phyloP scores from a whole-genome alignment of 1,284 basidiomycete species.

The Irpex sp. region DNA sequence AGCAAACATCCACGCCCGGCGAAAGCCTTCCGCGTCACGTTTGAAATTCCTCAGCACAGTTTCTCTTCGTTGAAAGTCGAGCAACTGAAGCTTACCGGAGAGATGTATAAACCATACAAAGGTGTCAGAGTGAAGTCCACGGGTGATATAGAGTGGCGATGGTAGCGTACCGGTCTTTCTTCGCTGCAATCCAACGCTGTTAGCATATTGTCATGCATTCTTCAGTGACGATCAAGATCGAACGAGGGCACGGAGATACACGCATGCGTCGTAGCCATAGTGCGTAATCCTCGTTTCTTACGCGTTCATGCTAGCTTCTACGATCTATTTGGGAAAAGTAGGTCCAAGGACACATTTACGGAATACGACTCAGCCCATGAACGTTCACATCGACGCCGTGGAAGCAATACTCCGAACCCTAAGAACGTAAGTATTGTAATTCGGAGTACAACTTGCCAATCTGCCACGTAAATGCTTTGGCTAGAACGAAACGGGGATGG shows the following conservation, averaged over 20 bases:
- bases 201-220: too few relatives aligned
- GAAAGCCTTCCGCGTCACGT: constrained; percentile 69
- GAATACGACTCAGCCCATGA: not conserved
- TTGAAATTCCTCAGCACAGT: constrained; percentile 69
- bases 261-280: not conserved
- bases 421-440: not conserved
- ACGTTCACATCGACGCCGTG: not conserved
- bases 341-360: not conserved
- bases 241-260: not conserved
- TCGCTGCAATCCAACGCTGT: not conserved
- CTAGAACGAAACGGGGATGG: not conserved
- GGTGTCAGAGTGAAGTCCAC: constrained; percentile 63
- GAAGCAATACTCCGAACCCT: not conserved
- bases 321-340: not conserved
- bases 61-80: constrained; percentile 84
- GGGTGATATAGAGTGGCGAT: constrained; percentile 74
- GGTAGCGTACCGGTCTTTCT: constrained; percentile 36
- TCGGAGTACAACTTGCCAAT: not conserved
- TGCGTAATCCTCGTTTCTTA: not conserved
- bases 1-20: constrained; percentile 47
- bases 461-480: not conserved
- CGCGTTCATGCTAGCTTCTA: not conserved
- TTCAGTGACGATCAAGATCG: not conserved
- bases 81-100: constrained; percentile 79
- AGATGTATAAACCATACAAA: constrained; percentile 72